phyloP scores from a whole-genome alignment of 1,284 basidiomycete genomes.

The Cystobasidiaceae sp. region DNA sequence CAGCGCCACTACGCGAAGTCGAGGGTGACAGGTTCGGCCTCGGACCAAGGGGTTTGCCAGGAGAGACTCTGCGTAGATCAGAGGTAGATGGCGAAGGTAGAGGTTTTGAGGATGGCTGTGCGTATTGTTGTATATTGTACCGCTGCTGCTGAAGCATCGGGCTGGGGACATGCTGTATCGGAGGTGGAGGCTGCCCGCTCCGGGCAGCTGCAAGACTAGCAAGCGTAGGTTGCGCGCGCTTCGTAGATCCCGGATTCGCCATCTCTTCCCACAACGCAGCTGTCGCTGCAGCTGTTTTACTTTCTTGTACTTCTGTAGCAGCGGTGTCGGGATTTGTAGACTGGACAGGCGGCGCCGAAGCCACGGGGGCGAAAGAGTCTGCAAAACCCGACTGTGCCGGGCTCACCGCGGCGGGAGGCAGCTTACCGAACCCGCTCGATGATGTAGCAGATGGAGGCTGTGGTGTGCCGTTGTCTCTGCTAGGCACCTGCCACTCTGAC shows the following conservation, averaged over 20 bases:
- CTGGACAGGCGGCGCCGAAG: too few relatives aligned
- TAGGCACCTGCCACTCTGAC: not conserved
- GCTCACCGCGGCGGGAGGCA: not conserved
- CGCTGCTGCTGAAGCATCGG: not conserved
- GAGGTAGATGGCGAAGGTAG: not conserved
- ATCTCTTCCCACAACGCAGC: slow-evolving; percentile 20
- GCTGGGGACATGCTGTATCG: too few relatives aligned
- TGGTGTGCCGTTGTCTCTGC: not conserved
- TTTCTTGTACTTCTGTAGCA: not conserved
- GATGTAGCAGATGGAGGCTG: not conserved
- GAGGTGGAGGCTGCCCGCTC: too few relatives aligned
- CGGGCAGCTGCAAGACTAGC: slow-evolving; percentile 23
- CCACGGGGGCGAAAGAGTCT: slow-evolving; percentile 21
- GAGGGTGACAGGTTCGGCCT: not conserved
- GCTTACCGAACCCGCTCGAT: too few relatives aligned
- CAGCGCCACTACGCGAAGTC: too few relatives aligned
- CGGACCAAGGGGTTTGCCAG: slow-evolving; percentile 7
- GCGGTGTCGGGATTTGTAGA: not conserved
- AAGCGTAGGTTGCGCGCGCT: slow-evolving; percentile 15
- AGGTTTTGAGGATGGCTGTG: not conserved
- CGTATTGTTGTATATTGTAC: not conserved
- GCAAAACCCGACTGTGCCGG: not conserved
- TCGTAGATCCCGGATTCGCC: slow-evolving; percentile 7
- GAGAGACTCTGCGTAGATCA: slow-evolving; percentile 7
- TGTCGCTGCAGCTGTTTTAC: slow-evolving; percentile 17